Evolutionary conservation across 2,329 filamentous ascomycete genomes (phyloP), one percentile per base, ranked within the genome.

Genomic region (Claviceps sp.): DNA sequence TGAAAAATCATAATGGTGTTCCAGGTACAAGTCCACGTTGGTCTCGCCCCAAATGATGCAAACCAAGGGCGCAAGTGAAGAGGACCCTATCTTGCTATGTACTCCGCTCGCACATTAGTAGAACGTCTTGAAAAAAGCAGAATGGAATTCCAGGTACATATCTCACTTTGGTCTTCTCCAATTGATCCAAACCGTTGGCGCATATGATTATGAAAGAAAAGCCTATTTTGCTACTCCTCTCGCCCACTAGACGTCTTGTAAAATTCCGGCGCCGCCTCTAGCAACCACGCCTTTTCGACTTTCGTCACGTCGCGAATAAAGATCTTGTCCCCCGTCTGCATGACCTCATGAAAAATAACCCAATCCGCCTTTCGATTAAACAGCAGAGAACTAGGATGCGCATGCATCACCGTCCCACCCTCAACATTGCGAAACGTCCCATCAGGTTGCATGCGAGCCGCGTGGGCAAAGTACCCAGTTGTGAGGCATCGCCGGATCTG

Each of bases 281-380:
- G 65, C 59, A 98, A 74, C 87, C 91, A 98, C n/a, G 72, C 74
- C 74, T 88, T 95, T 65, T 96, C 87, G 60, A 97, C 86, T 71
- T 88, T 93, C n/a, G 84, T 93, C 54, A 97, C 73, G 67, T 97
- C 91, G 52, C 88, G 77, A 60, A 98, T 94, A 64, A 85, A 97
- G 0, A 80, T 89, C 74, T 97, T 97, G 57, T 79, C 81, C 9
- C 85, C 81, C 4, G 87, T 94, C 70, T 97, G 88, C 75, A 95
- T 81, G 40, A 95, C 81, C 69, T 96, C 91, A 61, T 94, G 86
- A 63, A 96, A 98, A 37, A 98, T 78, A 9, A 97, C 89, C 89
- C 91, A 97, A 57, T 96, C 89, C 11, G 88, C 88, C 71, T 94
- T 96, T 52, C 90, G 82, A 67, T 95, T 95, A 73, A 97, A 97